Base-by-base conservation (phyloP, 2,329 filamentous ascomycete species). In the Xylaria digitata region DNA sequence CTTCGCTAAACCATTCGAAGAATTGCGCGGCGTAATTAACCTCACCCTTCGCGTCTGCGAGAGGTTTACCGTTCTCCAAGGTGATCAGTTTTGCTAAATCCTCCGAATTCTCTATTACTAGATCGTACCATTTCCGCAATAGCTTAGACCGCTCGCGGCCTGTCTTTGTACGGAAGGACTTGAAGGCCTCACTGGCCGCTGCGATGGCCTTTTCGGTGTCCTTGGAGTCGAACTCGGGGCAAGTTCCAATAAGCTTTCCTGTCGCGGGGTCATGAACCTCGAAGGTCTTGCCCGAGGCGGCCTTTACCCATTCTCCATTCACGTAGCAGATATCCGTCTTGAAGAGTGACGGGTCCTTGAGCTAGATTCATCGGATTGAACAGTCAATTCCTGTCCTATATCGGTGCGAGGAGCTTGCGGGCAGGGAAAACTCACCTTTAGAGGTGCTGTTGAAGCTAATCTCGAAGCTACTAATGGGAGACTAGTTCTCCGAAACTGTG, bases 221-320 rank as follows among this genome's bases (percentile, higher is more conserved):
- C 72, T 87, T 83, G 69, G 85, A 84, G 74, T 90, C 87, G 85
- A 96, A 96, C 76, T 98, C 95, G 69, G 96, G 93, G 77, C 90
- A 91, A 26, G 88, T 92, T 65, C 92, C 94, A 73, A 98, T 94
- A 45, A 92, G 80, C 73, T 91, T 87, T 72, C 92, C 92, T 9
- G 93, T 93, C 2, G 93, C 90, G 8, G 96, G 96, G 79, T 99
- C 91, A 70, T 87, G 85, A 67, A 97, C 92, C 78, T 96, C 90
- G 79, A 98, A 99, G 52, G 93, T 97, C 86, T 96, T 90, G 77
- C 93, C 93, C 0, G 93, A 97, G 76, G 89, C 88, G 73, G 95
- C 92, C 73, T 87, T 86, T 69, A 96, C 87, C 92, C 94, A 99
- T 86, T 97, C 87, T 75, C 96, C 96, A 78, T 99, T 95, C 76